Conservation (phyloP, 73 alveolate species). For the Paraurostyla sp. region DNA sequence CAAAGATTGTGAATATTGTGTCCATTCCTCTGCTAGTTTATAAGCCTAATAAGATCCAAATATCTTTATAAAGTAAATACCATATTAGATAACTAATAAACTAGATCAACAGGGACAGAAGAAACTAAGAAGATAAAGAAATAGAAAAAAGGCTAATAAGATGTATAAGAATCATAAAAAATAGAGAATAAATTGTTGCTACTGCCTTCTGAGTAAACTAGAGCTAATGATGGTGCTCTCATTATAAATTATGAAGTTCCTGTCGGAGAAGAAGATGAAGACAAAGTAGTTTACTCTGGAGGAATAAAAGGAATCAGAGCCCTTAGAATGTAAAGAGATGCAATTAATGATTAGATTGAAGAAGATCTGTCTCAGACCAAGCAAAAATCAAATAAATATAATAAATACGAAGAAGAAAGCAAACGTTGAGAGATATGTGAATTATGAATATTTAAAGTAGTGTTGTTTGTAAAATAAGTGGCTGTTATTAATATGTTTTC, state of each 20-base stretch:
- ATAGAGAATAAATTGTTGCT: constrained; percentile 4
- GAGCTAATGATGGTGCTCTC: constrained; percentile 48
- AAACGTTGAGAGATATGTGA: background rate
- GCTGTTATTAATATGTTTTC: too few relatives aligned
- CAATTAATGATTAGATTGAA: background rate
- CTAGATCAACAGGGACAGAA: constrained; percentile 33
- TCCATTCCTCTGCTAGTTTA: background rate
- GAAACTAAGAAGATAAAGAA: constrained; percentile 40
- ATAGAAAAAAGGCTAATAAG: background rate
- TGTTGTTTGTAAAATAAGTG: too few relatives aligned
- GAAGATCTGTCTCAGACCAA: background rate
- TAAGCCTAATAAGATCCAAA: background rate
- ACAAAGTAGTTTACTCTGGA: constrained; percentile 28
- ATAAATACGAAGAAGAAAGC: background rate
- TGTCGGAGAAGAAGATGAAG: constrained; percentile 39
- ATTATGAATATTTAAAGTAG: too few relatives aligned
- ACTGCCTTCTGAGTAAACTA: constrained; percentile 21
- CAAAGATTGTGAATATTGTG: background rate
- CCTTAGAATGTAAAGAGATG: constrained; percentile 17
- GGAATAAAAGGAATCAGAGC: constrained; percentile 49
- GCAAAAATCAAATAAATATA: background rate
- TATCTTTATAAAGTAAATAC: background rate
- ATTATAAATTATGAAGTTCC: constrained; percentile 45
- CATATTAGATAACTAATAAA: background rate
- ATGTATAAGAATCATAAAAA: background rate